These are phyloP conservation scores for Bauhinia variegata DNA, from an alignment of 306 rosid genomes.

Conservation along the genomic window DNA sequence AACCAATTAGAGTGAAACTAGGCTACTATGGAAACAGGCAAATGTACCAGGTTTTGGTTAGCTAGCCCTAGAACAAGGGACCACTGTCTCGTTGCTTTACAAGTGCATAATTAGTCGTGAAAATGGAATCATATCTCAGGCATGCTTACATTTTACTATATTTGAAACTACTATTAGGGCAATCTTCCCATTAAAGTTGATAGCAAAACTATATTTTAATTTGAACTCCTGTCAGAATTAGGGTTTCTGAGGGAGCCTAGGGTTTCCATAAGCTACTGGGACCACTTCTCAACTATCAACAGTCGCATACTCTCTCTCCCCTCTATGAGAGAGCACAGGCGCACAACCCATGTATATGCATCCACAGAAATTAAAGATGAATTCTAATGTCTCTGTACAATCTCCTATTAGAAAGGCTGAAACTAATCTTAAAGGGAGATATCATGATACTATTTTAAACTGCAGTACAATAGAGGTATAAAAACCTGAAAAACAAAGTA, in stretches of 20 bases:
- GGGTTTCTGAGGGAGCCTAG: conserved; percentile 43
- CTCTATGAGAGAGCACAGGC: conserved; percentile 6
- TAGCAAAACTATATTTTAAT: conserved; percentile 32
- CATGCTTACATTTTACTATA: conserved; percentile 59
- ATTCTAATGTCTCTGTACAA: conserved; percentile 10
- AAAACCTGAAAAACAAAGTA: conserved; percentile 16
- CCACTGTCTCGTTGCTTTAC: conserved; percentile 60
- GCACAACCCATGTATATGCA: conserved; percentile 10
- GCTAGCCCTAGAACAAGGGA: conserved; percentile 64
- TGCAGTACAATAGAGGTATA: neutral
- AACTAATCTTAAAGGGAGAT: too few relatives aligned
- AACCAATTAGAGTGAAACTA: conserved; percentile 22
- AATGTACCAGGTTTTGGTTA: conserved; percentile 61
- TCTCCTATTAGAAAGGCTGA: neutral
- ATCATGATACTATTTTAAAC: conserved; percentile 1
- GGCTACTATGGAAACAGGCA: conserved; percentile 16
- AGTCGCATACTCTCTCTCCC: conserved; percentile 3
- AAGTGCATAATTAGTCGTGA: conserved; percentile 56
- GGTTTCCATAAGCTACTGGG: conserved; percentile 43
- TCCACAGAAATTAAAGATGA: neutral
- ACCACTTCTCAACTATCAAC: conserved; percentile 76
- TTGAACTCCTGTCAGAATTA: conserved; percentile 49
- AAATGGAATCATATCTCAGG: conserved; percentile 60
- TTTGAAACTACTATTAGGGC: conserved; percentile 29
- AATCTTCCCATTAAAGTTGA: conserved; percentile 40